phyloP scores from a whole-genome alignment of 23 red algal species.

The Gracilaria vermiculophylla region DNA sequence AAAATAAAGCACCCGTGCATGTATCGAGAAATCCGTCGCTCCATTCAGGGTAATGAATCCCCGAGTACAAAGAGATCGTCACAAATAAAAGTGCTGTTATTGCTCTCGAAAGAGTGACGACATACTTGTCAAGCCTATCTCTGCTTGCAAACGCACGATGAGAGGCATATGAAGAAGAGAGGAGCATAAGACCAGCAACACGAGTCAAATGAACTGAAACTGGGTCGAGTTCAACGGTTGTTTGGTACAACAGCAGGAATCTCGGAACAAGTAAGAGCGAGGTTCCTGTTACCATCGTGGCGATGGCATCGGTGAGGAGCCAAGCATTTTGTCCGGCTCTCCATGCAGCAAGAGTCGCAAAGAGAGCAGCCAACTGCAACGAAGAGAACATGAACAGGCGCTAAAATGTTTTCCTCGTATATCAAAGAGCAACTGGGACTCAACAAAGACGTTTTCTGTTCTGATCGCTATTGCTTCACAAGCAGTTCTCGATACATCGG shows the following conservation, averaged over 20 bases:
- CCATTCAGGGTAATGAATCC: constrained; percentile 43
- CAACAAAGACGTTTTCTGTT: background rate
- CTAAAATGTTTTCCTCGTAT: background rate
- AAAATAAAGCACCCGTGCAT: constrained; percentile 6
- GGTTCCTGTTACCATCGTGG: constrained; percentile 2
- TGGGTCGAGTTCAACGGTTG: constrained; percentile 37
- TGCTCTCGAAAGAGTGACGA: constrained; percentile 8
- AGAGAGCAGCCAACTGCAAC: background rate
- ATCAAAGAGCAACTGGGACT: background rate
- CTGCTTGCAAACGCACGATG: constrained; percentile 26
- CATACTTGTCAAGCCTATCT: background rate
- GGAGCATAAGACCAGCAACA: constrained; percentile 28
- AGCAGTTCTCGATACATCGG: too few species aligned
- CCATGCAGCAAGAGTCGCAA: constrained; percentile 6
- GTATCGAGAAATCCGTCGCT: constrained; percentile 13
- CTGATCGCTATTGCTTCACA: background rate
- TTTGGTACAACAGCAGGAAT: constrained; percentile 21
- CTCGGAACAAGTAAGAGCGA: constrained; percentile 22
- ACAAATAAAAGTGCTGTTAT: constrained; percentile 19
- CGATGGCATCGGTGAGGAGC: constrained; percentile 21
- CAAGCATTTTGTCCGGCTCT: background rate
- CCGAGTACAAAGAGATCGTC: background rate
- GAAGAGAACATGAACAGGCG: background rate
- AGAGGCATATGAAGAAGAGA: constrained; percentile 28
- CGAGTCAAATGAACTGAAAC: constrained; percentile 30